These are phyloP conservation scores for Diddensiella caesifluorescens DNA, from an alignment of 805 yeast genomes.

Conservation along the genomic window DNA sequence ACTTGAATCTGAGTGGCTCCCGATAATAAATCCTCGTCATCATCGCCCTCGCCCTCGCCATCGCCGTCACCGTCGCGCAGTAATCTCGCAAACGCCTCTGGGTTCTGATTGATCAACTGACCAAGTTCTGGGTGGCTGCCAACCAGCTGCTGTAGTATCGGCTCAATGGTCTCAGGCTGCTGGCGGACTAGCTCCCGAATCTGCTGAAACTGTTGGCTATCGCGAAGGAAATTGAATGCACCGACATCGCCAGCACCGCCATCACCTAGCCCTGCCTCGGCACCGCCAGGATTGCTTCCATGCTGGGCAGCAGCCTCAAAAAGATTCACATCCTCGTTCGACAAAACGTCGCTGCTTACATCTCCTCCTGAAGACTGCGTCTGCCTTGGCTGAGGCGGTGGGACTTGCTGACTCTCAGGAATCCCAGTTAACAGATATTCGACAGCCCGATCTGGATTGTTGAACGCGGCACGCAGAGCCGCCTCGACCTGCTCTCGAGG, in stretches of 20 bases:
- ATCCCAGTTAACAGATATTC: constrained; percentile 89
- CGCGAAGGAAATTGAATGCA: constrained; percentile 35
- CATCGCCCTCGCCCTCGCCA: constrained; percentile 34
- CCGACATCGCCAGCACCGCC: constrained; percentile 28
- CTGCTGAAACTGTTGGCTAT: constrained; percentile 41
- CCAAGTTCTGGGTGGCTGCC: constrained; percentile 81
- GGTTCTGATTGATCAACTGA: constrained; percentile 55
- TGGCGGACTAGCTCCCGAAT: constrained; percentile 74
- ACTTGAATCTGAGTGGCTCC: constrained; percentile 51
- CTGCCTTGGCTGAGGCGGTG: constrained; percentile 8
- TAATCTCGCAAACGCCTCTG: constrained; percentile 81
- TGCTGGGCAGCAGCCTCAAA: constrained; percentile 35
- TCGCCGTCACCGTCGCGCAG: constrained; percentile 46
- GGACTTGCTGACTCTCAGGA: constrained; percentile 54
- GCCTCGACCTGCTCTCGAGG: constrained; percentile 80
- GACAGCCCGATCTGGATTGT: constrained; percentile 97
- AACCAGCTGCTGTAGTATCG: constrained; percentile 75
- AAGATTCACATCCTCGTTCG: constrained; percentile 34
- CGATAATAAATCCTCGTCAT: constrained; percentile 34
- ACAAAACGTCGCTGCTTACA: constrained; percentile 22
- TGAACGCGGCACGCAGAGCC: constrained; percentile 91
- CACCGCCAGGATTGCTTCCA: constrained; percentile 16
- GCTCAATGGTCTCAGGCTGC: constrained; percentile 84
- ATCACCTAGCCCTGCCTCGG: constrained; percentile 43
- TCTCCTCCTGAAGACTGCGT: constrained; percentile 18